Evolutionary conservation across 2,329 filamentous ascomycete genomes (phyloP).

Genomic region (Cercospora zeina): DNA sequence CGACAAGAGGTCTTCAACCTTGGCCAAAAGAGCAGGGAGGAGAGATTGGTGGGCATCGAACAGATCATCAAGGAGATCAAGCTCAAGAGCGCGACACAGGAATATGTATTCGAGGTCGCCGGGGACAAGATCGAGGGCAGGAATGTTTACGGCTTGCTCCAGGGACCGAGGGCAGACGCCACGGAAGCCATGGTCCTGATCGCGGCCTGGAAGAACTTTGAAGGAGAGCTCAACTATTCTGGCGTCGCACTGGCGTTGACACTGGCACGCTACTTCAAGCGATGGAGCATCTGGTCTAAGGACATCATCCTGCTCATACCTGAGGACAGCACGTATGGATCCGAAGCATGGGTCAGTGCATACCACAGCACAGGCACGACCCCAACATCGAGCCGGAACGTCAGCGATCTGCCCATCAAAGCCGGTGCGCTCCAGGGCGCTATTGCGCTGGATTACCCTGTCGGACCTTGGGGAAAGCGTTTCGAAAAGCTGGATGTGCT

Average conservation of each 20-base stretch:
- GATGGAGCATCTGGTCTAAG: constrained; percentile 98
- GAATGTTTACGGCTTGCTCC: constrained; percentile 90
- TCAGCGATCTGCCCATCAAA: constrained; percentile 80
- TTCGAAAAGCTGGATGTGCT: constrained; percentile 89
- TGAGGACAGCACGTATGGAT: constrained; percentile 83
- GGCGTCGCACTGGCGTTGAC: constrained; percentile 85
- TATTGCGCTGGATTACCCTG: constrained; percentile 86
- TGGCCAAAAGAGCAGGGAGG: constrained; percentile 47
- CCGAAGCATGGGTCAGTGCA: constrained; percentile 95
- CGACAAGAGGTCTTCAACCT: constrained; percentile 75
- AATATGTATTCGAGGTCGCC: constrained; percentile 79
- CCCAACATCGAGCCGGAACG: constrained; percentile 48
- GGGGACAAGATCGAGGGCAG: constrained; percentile 74
- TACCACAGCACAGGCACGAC: constrained; percentile 88
- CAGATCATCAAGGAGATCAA: constrained; percentile 75
- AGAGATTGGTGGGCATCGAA: constrained; percentile 58
- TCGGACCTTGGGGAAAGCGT: constrained; percentile 65
- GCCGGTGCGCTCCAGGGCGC: constrained; percentile 91
- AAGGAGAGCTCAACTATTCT: constrained; percentile 76
- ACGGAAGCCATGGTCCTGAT: constrained; percentile 95
- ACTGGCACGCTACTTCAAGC: constrained; percentile 90
- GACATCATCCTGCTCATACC: constrained; percentile 93
- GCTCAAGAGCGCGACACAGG: constrained; percentile 83
- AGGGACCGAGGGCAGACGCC: constrained; percentile 90
- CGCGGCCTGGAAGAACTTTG: constrained; percentile 81